phyloP scores from a whole-genome alignment of 768 basidiomycete genomes.

The Leccinum rimulosum region DNA sequence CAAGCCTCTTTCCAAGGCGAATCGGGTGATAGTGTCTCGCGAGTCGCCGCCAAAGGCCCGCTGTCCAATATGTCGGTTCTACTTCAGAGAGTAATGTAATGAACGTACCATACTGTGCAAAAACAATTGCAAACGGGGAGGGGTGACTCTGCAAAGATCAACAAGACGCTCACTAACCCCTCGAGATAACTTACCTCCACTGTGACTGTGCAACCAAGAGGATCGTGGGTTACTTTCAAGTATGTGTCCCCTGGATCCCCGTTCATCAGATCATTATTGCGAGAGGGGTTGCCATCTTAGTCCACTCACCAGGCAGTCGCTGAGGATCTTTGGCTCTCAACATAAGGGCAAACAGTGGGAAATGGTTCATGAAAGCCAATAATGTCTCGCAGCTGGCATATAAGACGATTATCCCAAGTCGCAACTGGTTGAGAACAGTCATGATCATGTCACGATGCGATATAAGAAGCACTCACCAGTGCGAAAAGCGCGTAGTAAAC shows the following conservation, averaged over 20 bases:
- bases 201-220: conserved; percentile 18
- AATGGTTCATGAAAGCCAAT: conserved; percentile 84
- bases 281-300: background rate
- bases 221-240: conserved; percentile 26
- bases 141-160: conserved; percentile 47
- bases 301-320: conserved; percentile 67
- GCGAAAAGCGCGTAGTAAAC: conserved; percentile 87
- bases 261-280: background rate
- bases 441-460: background rate
- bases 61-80: conserved; percentile 29
- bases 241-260: conserved; percentile 27
- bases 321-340: conserved; percentile 79
- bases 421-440: conserved; percentile 38
- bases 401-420: conserved; percentile 50
- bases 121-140: conserved; percentile 47
- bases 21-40: conserved; percentile 58
- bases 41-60: conserved; percentile 47
- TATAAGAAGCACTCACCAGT: conserved; percentile 37
- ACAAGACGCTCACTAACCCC: background rate
- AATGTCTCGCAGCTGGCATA: conserved; percentile 63
- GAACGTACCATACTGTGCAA: conserved; percentile 53
- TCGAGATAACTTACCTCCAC: conserved; percentile 17
- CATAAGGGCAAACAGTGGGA: conserved; percentile 88
- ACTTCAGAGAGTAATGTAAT: conserved; percentile 1
- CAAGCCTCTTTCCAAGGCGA: conserved; percentile 46